A percentile compares a stretch with the other conserved stretches of the same genome.
Conservation (phyloP, 768 basidiomycete species). For the Boletus rubescentipes region DNA sequence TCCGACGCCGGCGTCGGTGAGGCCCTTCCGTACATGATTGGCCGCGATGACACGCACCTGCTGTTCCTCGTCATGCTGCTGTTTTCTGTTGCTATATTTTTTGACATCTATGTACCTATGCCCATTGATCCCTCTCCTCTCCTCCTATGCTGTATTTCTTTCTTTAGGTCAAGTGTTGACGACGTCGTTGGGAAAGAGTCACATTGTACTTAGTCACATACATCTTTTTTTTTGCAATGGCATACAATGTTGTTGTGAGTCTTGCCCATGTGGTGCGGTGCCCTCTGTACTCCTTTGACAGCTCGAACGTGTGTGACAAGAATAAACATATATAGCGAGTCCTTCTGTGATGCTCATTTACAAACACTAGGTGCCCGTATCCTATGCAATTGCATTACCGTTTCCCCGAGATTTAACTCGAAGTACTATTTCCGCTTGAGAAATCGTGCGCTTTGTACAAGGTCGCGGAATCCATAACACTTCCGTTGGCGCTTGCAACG, state of each 20-base stretch:
- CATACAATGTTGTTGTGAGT: background rate
- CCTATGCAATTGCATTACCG: background rate
- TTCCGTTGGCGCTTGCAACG: conserved; percentile 30
- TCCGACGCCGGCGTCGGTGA: conserved; percentile 34
- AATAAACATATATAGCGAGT: too few relatives aligned
- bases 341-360: too few relatives aligned
- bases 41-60: background rate
- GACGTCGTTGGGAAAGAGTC: background rate
- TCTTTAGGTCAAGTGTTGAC: background rate
- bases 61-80: background rate
- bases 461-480: conserved; percentile 21
- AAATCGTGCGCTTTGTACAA: conserved; percentile 27
- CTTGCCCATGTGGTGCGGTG: too few relatives aligned
- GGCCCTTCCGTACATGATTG: conserved; percentile 26
- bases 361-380: too few relatives aligned
- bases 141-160: conserved; percentile 28
- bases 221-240: conserved; percentile 4
- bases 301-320: too few relatives aligned
- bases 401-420: too few relatives aligned
- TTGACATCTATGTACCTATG: conserved; percentile 35
- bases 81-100: background rate
- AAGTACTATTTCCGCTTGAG: background rate
- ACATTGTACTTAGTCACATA: conserved; percentile 1
- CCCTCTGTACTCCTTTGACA: too few relatives aligned
- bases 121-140: conserved; percentile 10